These are phyloP conservation scores for Monilinia laxa DNA, from an alignment of 2,329 filamentous ascomycete species.

Conservation along the genomic window DNA sequence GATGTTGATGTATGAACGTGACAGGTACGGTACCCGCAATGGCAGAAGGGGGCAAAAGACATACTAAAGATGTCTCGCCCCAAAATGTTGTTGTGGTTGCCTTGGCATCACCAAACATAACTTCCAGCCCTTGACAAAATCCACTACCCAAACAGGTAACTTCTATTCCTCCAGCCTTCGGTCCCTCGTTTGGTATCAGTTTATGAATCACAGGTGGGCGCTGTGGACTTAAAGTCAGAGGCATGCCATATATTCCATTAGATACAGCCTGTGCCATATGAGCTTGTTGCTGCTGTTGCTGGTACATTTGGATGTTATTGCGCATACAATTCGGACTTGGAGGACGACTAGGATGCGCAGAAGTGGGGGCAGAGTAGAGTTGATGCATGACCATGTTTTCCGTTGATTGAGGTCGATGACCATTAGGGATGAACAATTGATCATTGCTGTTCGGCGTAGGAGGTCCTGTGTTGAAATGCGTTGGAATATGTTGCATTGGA, in stretches of 20 bases:
- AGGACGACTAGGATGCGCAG: slow-evolving; percentile 73
- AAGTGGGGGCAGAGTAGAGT: slow-evolving; percentile 70
- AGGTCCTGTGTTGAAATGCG: slow-evolving; percentile 57
- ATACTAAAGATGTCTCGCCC: slow-evolving; percentile 62
- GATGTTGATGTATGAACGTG: slow-evolving; percentile 55
- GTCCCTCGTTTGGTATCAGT: slow-evolving; percentile 79
- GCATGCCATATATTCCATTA: slow-evolving; percentile 52
- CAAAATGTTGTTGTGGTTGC: slow-evolving; percentile 64
- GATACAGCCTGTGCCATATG: slow-evolving; percentile 51
- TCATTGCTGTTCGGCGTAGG: slow-evolving; percentile 66
- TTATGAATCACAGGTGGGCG: slow-evolving; percentile 71
- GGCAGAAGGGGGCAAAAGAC: slow-evolving; percentile 58
- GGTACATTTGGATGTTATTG: slow-evolving; percentile 47
- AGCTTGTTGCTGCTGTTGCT: slow-evolving; percentile 43
- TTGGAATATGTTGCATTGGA: slow-evolving; percentile 35
- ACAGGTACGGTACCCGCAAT: slow-evolving; percentile 60
- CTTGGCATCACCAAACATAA: slow-evolving; percentile 75
- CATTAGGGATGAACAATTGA: slow-evolving; percentile 55
- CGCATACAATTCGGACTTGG: slow-evolving; percentile 64
- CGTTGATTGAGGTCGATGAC: slow-evolving; percentile 60
- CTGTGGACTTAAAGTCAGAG: slow-evolving; percentile 51
- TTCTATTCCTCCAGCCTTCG: slow-evolving; percentile 80
- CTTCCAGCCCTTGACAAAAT: slow-evolving; percentile 76
- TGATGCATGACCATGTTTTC: slow-evolving; percentile 64
- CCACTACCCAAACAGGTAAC: slow-evolving; percentile 80